These are phyloP conservation scores for Corylus americana DNA, from an alignment of 306 rosid genomes.

Conservation along the genomic window DNA sequence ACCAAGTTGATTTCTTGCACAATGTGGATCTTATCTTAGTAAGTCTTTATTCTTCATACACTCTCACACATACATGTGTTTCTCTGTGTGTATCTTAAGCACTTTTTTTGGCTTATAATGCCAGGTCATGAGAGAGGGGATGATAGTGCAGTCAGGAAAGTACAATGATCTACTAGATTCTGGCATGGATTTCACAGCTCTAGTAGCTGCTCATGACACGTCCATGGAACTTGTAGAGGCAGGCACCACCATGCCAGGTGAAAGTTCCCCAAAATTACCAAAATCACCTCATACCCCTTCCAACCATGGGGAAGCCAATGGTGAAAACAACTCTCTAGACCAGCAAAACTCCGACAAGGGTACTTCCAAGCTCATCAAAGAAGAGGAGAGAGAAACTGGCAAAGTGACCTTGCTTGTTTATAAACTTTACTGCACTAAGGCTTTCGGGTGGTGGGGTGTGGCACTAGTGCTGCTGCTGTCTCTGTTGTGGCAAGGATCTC, in stretches of 20 bases:
- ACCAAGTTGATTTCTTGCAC: slow-evolving; percentile 97
- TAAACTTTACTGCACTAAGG: slow-evolving; percentile 88
- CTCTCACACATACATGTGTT: background rate
- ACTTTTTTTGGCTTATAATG: slow-evolving; percentile 8
- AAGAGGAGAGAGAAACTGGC: slow-evolving; percentile 91
- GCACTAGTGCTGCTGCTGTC: slow-evolving; percentile 44
- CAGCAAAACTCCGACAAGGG: slow-evolving; percentile 50
- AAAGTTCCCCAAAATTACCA: slow-evolving; percentile 33
- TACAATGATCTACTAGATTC: slow-evolving; percentile 58
- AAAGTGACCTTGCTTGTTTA: slow-evolving; percentile 70
- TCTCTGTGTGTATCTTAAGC: slow-evolving; percentile 6
- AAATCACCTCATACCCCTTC: slow-evolving; percentile 41
- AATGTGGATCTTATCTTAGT: slow-evolving; percentile 84
- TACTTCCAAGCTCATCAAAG: slow-evolving; percentile 85
- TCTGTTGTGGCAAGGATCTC: slow-evolving; percentile 70
- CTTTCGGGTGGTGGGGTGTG: slow-evolving; percentile 91
- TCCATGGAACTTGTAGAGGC: slow-evolving; percentile 95
- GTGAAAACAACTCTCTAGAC: slow-evolving; percentile 52
- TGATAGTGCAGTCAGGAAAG: slow-evolving; percentile 78
- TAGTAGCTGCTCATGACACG: slow-evolving; percentile 87
- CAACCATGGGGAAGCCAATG: slow-evolving; percentile 43
- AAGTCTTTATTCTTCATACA: slow-evolving; percentile 15
- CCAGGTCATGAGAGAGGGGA: slow-evolving; percentile 92
- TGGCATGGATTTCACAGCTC: slow-evolving; percentile 72
- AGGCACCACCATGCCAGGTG: slow-evolving; percentile 39